Evolutionary conservation across 441 rosid species (phyloP), one percentile per base, ranked within the genome.

Genomic region (Macaranga tanarius): DNA sequence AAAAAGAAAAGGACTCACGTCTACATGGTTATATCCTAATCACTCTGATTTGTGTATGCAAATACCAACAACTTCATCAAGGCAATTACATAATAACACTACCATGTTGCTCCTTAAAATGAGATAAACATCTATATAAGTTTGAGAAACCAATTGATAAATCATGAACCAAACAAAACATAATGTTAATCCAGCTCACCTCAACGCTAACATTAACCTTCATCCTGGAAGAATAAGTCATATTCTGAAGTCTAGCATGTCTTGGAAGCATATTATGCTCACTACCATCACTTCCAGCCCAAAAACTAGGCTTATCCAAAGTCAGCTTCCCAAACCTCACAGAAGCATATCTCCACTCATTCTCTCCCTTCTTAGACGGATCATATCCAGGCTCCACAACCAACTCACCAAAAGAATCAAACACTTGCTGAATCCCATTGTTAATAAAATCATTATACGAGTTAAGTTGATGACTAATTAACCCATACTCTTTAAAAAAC

Each of bases 221-320:
- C 85, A 95, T 86, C 78, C 86, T 70, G 0, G 95, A 67, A 3
- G 97, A 86, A 73, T 91, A 93, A 0, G 98, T 89, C 96, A 91
- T 95, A 72, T 95, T 93, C 77, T 95, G 97, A 65, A 95, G 91
- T 65, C 93, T 84, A 0, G 95, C 96, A 76, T 90, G 90, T 81
- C 95, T 84, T 0, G 98, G 97, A 52, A 88, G 79, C 73, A 92
- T 56, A 59, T 79, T 84, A 17, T 79, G 86, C 52, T 87, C 95
- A 57, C 71, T 80, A 2, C 73, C 84, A 13, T 79, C 80, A 0
- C 78, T 13, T 45, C 87, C 88, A 51, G 82, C 72, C 81, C 78
- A 85, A 70, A 91, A 78, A 19, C 80, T 79, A 2, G 97, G 99
- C 71, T 74, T 82, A 57, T 89, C 92, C 17, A 91, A 66, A 0